Evolutionary conservation across 108 stramenopile genomes (phyloP), one percentile per base, ranked within the genome.

Genomic region (Aurantiochytrium sp.): DNA sequence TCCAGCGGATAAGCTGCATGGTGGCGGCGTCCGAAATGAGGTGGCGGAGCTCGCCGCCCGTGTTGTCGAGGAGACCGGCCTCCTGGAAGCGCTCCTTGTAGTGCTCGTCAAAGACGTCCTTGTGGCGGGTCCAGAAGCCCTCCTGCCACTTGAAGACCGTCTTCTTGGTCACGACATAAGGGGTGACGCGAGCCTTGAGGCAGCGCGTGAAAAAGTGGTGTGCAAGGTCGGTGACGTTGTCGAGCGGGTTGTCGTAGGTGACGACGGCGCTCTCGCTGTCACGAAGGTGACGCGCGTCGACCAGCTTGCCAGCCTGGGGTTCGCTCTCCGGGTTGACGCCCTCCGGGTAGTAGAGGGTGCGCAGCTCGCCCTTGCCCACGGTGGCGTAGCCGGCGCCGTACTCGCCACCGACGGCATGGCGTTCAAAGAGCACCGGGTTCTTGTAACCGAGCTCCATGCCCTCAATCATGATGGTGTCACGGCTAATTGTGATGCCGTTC

Each of bases 91-190:
- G 69, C 21, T 92, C 93, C 92, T 96, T 96, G 96, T 98, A 98
- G 29, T 94, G 91, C 44, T 93, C 94, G 91, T 98, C 98, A 92
- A 98, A 98, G 18, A 98, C 93, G 49, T 94, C 89, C 93, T 97
- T 97, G 96, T 96, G 96, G 76, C 93, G 95, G 60, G 93, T 94
- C 98, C 98, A 98, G 90, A 97, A 98, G 89, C 96, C 96, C 93
- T 98, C 98, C 91, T 98, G 98, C 98, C 98, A 98, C 93, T 98
- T 98, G 95, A 98, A 98, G 58, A 98, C 98, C 21, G 98, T 98
- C 95, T 98, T 98, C 92, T 98, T 98, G 73, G 98, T 98, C 28
- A 98, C 98, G 91, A 98, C 94, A 92, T 97, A 98, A 5, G 98
- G 98, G 8, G 97, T 97, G 59, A 98, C 95, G 44, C 96, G 91